Evolutionary conservation across 345 rosid genomes (phyloP).

Genomic region (Dipteronia dyeriana): DNA sequence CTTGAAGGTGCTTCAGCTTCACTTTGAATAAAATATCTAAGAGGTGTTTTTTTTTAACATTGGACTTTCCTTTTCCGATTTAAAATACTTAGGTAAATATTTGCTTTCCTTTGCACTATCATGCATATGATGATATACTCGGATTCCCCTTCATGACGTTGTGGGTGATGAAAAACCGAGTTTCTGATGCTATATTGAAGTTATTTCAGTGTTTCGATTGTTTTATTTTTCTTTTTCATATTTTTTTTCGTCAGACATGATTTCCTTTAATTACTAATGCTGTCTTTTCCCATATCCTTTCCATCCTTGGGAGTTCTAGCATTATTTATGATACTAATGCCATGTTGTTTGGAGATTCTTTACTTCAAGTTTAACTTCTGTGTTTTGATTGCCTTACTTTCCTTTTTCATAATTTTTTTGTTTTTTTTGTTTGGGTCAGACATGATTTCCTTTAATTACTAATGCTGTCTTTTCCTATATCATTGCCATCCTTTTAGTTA

Average conservation of each 20-base stretch:
- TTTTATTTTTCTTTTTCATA: not conserved
- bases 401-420: not conserved
- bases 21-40: not conserved
- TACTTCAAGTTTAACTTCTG: not conserved
- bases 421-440: not conserved
- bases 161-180: constrained; percentile 70
- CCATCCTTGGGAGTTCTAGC: not conserved
- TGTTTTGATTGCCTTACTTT: not conserved
- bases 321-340: not conserved
- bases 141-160: constrained; percentile 75
- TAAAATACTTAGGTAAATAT: not conserved
- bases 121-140: constrained; percentile 55
- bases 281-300: too few relatives aligned
- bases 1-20: not conserved
- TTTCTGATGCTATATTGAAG: constrained; percentile 40
- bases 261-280: too few relatives aligned
- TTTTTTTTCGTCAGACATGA: not conserved
- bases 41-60: not conserved
- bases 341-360: not conserved
- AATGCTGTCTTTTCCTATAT: too few relatives aligned
- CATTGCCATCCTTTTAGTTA: too few relatives aligned
- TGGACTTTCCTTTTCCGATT: not conserved
- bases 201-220: not conserved
- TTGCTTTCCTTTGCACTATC: not conserved
- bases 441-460: not conserved